These are phyloP conservation scores for Albifimbria verrucaria DNA, from an alignment of 2,329 filamentous ascomycete species.

Conservation along the genomic window DNA sequence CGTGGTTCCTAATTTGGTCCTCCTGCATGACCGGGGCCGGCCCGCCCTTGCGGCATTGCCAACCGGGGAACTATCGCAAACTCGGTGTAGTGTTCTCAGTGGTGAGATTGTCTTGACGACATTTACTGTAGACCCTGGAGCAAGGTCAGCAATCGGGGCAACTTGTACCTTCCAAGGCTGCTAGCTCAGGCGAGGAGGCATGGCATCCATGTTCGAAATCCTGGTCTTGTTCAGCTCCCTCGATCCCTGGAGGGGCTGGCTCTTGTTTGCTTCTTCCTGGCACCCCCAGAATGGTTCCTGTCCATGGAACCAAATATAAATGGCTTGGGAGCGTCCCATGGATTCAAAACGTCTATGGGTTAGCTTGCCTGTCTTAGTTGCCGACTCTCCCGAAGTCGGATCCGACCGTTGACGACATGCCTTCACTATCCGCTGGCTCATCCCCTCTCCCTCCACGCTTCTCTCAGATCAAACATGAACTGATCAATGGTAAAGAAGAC, in stretches of 20 bases:
- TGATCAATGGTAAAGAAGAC: conserved; percentile 35
- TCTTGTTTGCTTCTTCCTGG: neutral
- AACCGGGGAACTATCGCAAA: neutral
- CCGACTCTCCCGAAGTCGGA: conserved; percentile 3
- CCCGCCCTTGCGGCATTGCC: neutral
- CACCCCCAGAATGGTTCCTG: neutral
- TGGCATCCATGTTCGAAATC: neutral
- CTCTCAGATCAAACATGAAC: conserved; percentile 34
- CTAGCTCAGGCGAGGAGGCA: neutral
- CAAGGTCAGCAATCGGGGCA: neutral
- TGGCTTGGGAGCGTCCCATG: neutral
- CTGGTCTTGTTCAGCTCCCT: neutral
- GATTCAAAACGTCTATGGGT: neutral
- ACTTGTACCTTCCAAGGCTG: neutral
- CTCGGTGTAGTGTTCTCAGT: neutral
- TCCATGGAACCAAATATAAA: neutral
- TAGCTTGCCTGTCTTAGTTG: neutral
- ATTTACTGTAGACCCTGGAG: neutral
- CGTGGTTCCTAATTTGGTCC: neutral
- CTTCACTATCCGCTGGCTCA: conserved; percentile 15
- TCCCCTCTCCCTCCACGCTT: conserved; percentile 37
- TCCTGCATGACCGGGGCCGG: neutral
- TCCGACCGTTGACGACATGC: neutral
- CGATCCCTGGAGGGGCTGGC: neutral
- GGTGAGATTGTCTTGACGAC: neutral